A percentile compares a stretch with the other conserved stretches of the same genome.
Conservation (phyloP, 352 stramenopile genomes). For the Globisporangium barbulae region DNA sequence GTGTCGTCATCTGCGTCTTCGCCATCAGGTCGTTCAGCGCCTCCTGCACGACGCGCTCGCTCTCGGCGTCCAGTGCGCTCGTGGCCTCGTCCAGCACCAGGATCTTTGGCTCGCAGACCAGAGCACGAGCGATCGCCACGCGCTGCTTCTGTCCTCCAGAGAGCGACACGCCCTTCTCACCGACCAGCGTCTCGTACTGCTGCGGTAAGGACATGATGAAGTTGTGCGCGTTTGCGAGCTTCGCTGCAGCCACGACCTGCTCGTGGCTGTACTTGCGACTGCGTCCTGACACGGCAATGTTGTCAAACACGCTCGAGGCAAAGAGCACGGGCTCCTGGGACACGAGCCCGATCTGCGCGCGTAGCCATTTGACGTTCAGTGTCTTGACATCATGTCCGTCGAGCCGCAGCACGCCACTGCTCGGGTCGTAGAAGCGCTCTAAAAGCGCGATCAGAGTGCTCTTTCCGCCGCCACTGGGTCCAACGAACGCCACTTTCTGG, state of each 20-base stretch:
- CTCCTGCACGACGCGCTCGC: constrained; percentile 62
- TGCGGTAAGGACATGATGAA: constrained; percentile 80
- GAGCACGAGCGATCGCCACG: constrained; percentile 26
- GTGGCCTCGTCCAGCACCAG: constrained; percentile 27
- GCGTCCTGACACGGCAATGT: constrained; percentile 65
- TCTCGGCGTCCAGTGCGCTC: constrained; percentile 2
- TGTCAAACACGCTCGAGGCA: constrained; percentile 84
- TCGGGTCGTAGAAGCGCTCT: constrained; percentile 89
- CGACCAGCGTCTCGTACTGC: constrained; percentile 61
- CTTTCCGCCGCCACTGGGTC: constrained; percentile 29
- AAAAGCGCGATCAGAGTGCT: constrained; percentile 55
- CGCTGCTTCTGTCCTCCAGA: constrained; percentile 36
- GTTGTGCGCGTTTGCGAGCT: constrained; percentile 28
- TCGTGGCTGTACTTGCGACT: not conserved
- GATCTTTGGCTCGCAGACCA: constrained; percentile 23
- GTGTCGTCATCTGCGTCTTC: constrained; percentile 20
- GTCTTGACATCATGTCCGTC: constrained; percentile 75
- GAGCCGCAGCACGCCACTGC: constrained; percentile 62
- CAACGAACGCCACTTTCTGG: constrained; percentile 31
- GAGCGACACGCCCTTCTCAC: constrained; percentile 32
- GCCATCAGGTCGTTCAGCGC: constrained; percentile 43
- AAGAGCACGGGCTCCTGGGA: constrained; percentile 90
- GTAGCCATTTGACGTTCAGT: constrained; percentile 77
- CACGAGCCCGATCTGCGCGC: constrained; percentile 64
- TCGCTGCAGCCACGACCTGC: constrained; percentile 9